Percentiles rank a stretch among this genome's conserved stretches.
Evolutionary conservation across 345 rosid genomes (phyloP).

Genomic region (Euclidium syriacum): DNA sequence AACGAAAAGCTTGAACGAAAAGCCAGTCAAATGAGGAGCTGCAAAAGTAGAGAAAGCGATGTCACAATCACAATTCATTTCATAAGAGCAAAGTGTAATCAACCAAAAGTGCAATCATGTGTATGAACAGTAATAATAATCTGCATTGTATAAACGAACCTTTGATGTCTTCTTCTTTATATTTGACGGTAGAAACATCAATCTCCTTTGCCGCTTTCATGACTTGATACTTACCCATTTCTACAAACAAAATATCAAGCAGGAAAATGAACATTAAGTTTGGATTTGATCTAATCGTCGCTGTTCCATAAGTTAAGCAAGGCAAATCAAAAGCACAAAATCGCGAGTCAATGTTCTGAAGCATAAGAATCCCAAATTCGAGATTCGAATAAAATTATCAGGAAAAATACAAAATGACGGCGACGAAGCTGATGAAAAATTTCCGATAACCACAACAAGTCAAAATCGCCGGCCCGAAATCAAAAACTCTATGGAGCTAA

Average conservation of each 20-base stretch:
- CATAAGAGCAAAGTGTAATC: neutral
- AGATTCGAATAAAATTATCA: neutral
- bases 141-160: conserved; percentile 32
- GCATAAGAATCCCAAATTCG: neutral
- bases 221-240: conserved; percentile 61
- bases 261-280: neutral
- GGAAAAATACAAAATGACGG: neutral
- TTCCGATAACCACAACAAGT: neutral
- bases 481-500: neutral
- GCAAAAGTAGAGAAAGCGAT: conserved; percentile 19
- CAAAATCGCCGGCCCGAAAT: neutral
- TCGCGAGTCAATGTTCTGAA: neutral
- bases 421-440: conserved; percentile 1
- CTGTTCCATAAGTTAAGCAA: neutral
- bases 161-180: conserved; percentile 44
- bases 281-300: neutral
- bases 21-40: conserved; percentile 82
- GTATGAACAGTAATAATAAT: neutral
- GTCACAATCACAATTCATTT: neutral
- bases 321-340: neutral
- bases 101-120: neutral
- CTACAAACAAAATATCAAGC: conserved; percentile 7
- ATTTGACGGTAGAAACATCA: conserved; percentile 50
- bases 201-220: conserved; percentile 50
- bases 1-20: conserved; percentile 52